These are phyloP conservation scores for Eleusine indica DNA, from an alignment of 176 grass and related monocot genomes.

Conservation along the genomic window DNA sequence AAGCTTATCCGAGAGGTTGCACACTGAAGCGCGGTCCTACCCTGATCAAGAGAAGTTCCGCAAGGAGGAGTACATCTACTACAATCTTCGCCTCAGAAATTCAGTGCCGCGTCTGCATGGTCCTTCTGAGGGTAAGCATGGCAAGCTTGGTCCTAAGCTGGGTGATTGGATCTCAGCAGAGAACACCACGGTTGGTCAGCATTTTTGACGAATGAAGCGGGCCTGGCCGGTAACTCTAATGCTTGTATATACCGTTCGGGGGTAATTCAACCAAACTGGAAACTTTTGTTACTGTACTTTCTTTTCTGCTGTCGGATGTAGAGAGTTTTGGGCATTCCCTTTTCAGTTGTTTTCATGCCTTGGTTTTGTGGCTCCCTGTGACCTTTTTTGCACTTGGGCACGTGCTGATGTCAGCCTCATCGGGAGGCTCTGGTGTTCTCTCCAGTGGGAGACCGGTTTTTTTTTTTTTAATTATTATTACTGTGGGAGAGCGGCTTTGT, in stretches of 20 bases:
- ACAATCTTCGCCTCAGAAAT: constrained; percentile 46
- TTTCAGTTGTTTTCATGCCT: background rate
- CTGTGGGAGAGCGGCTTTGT: background rate
- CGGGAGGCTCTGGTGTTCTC: background rate
- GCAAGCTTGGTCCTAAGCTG: constrained; percentile 5
- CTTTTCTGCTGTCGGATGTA: background rate
- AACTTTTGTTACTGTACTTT: background rate
- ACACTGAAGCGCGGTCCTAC: constrained; percentile 38
- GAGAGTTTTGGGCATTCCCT: background rate
- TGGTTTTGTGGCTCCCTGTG: background rate
- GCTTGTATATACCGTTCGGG: background rate
- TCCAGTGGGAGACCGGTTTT: background rate
- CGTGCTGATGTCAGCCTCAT: background rate
- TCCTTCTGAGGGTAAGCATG: background rate
- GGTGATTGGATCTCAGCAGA: constrained; percentile 35
- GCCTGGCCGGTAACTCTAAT: background rate
- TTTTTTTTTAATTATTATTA: no score
- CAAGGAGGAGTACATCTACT: constrained; percentile 61
- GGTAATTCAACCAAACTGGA: background rate
- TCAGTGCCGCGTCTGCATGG: background rate
- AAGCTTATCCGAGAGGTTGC: constrained; percentile 68
- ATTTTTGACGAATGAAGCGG: background rate
- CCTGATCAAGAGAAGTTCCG: constrained; percentile 51
- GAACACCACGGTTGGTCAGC: background rate
- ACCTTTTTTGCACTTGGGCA: background rate